A percentile compares a stretch with the other conserved stretches of the same genome.
phyloP scores from a whole-genome alignment of 2,329 filamentous ascomycete species.

The Metarhizium robertsii region DNA sequence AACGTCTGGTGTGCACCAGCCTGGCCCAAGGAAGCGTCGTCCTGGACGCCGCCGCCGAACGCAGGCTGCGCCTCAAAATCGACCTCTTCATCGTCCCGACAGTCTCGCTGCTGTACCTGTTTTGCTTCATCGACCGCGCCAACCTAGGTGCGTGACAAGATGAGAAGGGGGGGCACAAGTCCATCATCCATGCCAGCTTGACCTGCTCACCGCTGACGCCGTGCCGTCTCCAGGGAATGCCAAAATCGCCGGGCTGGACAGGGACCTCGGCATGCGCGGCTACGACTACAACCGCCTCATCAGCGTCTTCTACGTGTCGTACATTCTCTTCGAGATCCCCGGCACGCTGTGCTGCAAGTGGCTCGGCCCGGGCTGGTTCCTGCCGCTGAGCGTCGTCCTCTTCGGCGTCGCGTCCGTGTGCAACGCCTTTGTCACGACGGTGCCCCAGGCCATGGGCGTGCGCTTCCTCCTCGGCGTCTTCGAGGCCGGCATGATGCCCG shows the following conservation, averaged over 20 bases:
- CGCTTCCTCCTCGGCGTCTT: conserved; percentile 61
- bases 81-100: conserved; percentile 58
- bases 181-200: neutral
- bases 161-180: neutral
- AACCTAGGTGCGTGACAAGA: conserved; percentile 49
- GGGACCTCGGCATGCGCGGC: conserved; percentile 46
- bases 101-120: conserved; percentile 57
- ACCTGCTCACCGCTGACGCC: no score
- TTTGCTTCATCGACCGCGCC: conserved; percentile 65
- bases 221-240: conserved; percentile 47
- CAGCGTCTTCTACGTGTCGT: conserved; percentile 62
- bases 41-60: no score
- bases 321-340: conserved; percentile 65
- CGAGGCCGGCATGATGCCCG: conserved; percentile 60
- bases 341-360: conserved; percentile 60
- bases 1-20: no score
- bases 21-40: no score
- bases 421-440: conserved; percentile 54
- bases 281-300: conserved; percentile 64
- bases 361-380: conserved; percentile 63
- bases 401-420: conserved; percentile 56
- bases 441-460: conserved; percentile 44
- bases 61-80: conserved; percentile 50
- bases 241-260: conserved; percentile 53
- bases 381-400: conserved; percentile 50